Conservation (phyloP, 2,329 filamentous ascomycete species). For the Acrocalymma vagum region DNA sequence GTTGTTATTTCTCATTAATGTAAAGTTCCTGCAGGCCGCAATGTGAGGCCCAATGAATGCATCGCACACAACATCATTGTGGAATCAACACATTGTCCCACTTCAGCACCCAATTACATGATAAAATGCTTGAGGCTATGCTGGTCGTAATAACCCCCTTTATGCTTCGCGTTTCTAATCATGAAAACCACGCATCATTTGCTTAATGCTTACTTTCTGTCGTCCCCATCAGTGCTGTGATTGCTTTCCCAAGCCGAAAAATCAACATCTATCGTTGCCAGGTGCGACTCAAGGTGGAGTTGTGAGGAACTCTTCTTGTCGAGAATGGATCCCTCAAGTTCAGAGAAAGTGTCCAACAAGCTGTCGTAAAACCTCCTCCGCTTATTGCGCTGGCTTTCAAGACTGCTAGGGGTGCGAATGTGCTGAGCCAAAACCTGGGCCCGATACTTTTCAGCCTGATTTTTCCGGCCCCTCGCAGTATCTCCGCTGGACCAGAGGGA, state of each 20-base stretch:
- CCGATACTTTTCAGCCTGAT: background rate
- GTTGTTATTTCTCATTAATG: too few relatives aligned
- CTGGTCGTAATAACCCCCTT: background rate
- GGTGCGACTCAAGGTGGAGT: constrained; percentile 4
- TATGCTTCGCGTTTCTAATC: too few relatives aligned
- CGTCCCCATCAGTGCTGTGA: background rate
- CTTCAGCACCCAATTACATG: background rate
- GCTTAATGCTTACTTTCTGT: background rate
- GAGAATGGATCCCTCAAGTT: constrained; percentile 5
- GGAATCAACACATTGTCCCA: too few relatives aligned
- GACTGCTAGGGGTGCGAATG: background rate
- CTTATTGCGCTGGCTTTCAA: constrained; percentile 4
- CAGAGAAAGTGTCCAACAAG: constrained; percentile 2
- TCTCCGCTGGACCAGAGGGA: constrained; percentile 8
- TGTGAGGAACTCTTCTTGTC: background rate
- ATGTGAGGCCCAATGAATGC: too few relatives aligned
- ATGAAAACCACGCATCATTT: too few relatives aligned
- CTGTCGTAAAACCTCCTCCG: constrained; percentile 4
- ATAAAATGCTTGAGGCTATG: background rate
- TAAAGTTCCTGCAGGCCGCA: too few relatives aligned
- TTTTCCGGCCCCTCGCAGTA: background rate
- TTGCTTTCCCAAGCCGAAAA: constrained; percentile 3
- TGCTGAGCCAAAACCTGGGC: background rate
- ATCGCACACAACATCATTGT: too few relatives aligned
- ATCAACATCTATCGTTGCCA: constrained; percentile 5